phyloP scores from a whole-genome alignment of 805 yeast genomes.

The Suhomyces kilbournensis region DNA sequence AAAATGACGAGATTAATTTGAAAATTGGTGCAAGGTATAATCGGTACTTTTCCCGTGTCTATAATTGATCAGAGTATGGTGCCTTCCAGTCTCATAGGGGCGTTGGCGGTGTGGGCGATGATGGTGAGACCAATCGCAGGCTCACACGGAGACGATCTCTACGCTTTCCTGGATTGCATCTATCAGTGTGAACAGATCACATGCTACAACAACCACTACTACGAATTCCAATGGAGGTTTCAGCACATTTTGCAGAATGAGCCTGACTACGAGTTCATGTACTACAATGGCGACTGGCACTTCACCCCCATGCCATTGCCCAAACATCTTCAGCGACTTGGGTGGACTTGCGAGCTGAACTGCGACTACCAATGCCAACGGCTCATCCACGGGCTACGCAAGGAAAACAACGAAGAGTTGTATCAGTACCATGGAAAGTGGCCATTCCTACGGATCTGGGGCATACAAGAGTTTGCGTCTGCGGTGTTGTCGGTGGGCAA shows the following conservation, averaged over 20 bases:
- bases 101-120: neutral
- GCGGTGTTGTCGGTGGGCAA: constrained; percentile 68
- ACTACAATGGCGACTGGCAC: constrained; percentile 30
- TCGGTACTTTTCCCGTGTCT: neutral
- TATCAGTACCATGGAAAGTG: constrained; percentile 96
- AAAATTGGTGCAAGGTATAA: neutral
- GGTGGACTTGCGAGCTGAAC: constrained; percentile 46
- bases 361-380: constrained; percentile 96
- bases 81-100: neutral
- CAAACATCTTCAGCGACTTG: constrained; percentile 41
- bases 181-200: constrained; percentile 46
- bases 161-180: constrained; percentile 54
- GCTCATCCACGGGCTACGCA: constrained; percentile 57
- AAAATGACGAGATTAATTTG: neutral
- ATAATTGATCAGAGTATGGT: neutral
- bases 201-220: constrained; percentile 27
- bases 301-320: constrained; percentile 43
- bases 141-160: constrained; percentile 62
- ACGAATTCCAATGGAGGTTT: constrained; percentile 23
- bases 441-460: constrained; percentile 82
- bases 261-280: constrained; percentile 15
- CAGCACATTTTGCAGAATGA: constrained; percentile 14
- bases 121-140: constrained; percentile 2
- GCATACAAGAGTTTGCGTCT: constrained; percentile 82
- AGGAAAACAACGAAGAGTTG: constrained; percentile 46